These are phyloP conservation scores for Monilinia fructigena DNA, from an alignment of 2,329 filamentous ascomycete species.

Conservation along the genomic window DNA sequence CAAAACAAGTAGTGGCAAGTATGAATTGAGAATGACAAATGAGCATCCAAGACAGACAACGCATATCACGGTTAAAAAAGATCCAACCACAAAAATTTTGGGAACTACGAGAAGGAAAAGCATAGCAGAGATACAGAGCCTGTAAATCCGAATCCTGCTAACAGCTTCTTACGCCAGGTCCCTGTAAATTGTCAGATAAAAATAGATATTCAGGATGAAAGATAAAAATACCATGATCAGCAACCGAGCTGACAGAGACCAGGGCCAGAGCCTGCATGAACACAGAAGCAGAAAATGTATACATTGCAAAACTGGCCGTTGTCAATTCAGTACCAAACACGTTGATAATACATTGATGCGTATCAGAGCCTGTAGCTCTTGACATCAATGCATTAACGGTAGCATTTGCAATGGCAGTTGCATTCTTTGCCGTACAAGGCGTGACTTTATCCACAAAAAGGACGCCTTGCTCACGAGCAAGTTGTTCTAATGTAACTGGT, in stretches of 20 bases:
- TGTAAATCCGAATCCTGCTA: conserved; percentile 78
- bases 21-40: conserved; percentile 92
- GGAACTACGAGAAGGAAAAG: conserved; percentile 77
- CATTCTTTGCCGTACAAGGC: conserved; percentile 61
- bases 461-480: conserved; percentile 88
- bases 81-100: conserved; percentile 73
- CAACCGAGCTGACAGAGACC: conserved; percentile 91
- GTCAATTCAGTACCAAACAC: conserved; percentile 84
- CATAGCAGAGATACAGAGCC: conserved; percentile 81
- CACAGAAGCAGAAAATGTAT: conserved; percentile 92
- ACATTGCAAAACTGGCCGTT: conserved; percentile 96
- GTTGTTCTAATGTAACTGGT: conserved; percentile 88
- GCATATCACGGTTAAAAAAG: conserved; percentile 78
- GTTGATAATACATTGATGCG: conserved; percentile 66
- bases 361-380: conserved; percentile 32
- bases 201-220: not conserved
- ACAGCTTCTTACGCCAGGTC: conserved; percentile 80
- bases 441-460: conserved; percentile 73
- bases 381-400: conserved; percentile 30
- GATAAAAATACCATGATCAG: conserved; percentile 70
- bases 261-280: conserved; percentile 84
- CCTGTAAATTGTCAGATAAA: conserved; percentile 28
- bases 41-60: conserved; percentile 94
- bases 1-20: conserved; percentile 83
- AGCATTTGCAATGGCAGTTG: conserved; percentile 23